Evolutionary conservation across 768 basidiomycete genomes (phyloP).

Genomic region (Hebeloma cylindrosporum): DNA sequence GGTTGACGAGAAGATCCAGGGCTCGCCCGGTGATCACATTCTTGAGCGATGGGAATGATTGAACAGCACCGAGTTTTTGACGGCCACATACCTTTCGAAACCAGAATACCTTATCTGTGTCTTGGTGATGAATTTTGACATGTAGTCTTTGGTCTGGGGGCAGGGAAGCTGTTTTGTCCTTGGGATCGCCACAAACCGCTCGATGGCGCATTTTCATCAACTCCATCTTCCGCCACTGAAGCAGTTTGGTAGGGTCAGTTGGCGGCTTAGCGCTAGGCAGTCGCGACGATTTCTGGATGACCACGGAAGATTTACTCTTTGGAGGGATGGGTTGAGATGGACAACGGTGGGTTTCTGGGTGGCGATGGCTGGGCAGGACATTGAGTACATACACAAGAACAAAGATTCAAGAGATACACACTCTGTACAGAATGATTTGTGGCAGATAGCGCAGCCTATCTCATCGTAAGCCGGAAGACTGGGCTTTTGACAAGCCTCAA

Average conservation of each 20-base stretch:
- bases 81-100: slow-evolving; percentile 56
- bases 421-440: slow-evolving; percentile 63
- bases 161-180: slow-evolving; percentile 46
- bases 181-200: slow-evolving; percentile 62
- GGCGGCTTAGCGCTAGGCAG: slow-evolving; percentile 35
- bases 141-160: slow-evolving; percentile 60
- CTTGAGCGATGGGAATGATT: slow-evolving; percentile 33
- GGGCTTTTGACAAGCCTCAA: slow-evolving; percentile 52
- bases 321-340: slow-evolving; percentile 25
- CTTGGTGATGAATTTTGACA: slow-evolving; percentile 42
- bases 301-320: background rate
- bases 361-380: slow-evolving; percentile 56
- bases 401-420: slow-evolving; percentile 28
- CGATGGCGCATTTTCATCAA: slow-evolving; percentile 75
- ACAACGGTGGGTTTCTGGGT: slow-evolving; percentile 63
- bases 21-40: slow-evolving; percentile 57
- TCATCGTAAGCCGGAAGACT: slow-evolving; percentile 45
- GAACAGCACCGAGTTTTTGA: slow-evolving; percentile 1
- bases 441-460: slow-evolving; percentile 52
- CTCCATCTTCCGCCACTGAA: slow-evolving; percentile 56
- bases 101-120: slow-evolving; percentile 59
- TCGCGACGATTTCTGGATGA: slow-evolving; percentile 1
- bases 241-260: slow-evolving; percentile 53
- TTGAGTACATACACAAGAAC: slow-evolving; percentile 7
- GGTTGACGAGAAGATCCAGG: slow-evolving; percentile 51